Evolutionary conservation across 106 monocot species (phyloP), one percentile per base, ranked within the genome.

Genomic region (Dendrobium catenatum): DNA sequence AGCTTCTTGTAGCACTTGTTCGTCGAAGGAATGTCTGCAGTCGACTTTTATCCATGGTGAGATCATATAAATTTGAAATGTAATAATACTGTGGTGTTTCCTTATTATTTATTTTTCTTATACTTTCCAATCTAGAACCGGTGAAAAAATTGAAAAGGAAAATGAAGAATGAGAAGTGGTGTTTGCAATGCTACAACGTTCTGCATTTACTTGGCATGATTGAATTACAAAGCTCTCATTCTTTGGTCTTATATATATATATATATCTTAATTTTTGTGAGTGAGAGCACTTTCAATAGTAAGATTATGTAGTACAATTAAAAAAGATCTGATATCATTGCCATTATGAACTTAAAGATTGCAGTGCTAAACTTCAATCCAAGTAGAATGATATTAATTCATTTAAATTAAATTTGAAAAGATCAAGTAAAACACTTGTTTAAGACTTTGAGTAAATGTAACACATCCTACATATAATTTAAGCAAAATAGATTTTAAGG

Each of bases 1-100:
- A 95, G 75, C 89, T 99, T 76, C 87, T 99, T 33, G 87, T 84
- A 51, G 91, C 91, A 75, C 88, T 99, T 83, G 95, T 95, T 80
- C 85, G 91, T 40, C 80, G 94, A 70, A 95, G 82, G 80, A 88
- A 91, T 85, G 86, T 95, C 37, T 91, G 93, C 83, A 58, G 51
- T 79, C 93, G 89, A 47, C 90, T 99, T 77, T 82, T 98, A 76
- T 64, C 84, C 58, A 81, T 91, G 97, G 97, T 98, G 72, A 94
- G 90, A 51, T 15, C 55, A 8, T 48, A 42, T 18, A 37, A 37
- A 37, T 37, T 37, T 37, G 37, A 76, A 70, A 33, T 70, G 16
- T 70, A 70, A 70, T 72, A 44, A 7, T 42, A 42, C 20, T 43
- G 42, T 74, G 18, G n/a, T 20, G 44, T 2, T 61, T 61, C n/a